phyloP scores from a whole-genome alignment of 108 stramenopile species.

The Fragilaria crotonensis region DNA sequence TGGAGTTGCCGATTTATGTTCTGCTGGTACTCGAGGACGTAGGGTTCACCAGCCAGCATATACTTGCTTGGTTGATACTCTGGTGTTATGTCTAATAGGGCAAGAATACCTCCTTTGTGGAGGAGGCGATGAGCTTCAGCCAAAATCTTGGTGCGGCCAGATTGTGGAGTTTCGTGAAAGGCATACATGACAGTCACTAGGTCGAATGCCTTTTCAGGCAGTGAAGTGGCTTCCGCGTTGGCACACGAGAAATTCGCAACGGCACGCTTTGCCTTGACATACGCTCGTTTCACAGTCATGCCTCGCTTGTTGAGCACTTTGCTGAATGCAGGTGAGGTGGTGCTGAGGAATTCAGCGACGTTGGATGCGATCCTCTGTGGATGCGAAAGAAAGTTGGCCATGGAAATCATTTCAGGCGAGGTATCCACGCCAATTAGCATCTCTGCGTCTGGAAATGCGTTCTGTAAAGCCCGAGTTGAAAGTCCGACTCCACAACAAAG shows the following conservation, averaged over 20 bases:
- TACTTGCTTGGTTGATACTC: conserved; percentile 41
- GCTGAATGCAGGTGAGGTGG: neutral
- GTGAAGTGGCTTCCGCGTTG: conserved; percentile 59
- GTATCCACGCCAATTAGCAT: conserved; percentile 63
- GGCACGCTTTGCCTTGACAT: neutral
- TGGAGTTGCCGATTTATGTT: conserved; percentile 72
- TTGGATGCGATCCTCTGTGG: neutral
- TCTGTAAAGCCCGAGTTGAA: conserved; percentile 57
- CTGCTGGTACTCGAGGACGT: conserved; percentile 75
- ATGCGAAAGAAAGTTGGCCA: conserved; percentile 47
- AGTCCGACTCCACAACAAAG: conserved; percentile 80
- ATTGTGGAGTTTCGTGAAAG: conserved; percentile 67
- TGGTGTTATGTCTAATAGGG: conserved; percentile 65
- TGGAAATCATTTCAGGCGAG: conserved; percentile 68
- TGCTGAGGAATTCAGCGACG: neutral
- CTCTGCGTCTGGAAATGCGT: conserved; percentile 64
- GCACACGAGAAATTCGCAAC: conserved; percentile 12
- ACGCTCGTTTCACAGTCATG: neutral
- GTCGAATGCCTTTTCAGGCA: conserved; percentile 41
- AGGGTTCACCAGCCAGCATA: conserved; percentile 84
- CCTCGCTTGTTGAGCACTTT: neutral
- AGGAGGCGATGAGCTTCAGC: conserved; percentile 61
- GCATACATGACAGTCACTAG: conserved; percentile 58
- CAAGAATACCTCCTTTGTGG: conserved; percentile 48
- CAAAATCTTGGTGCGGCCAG: conserved; percentile 47